A percentile compares a stretch with the other conserved stretches of the same genome.
Conservation (phyloP, 2,329 filamentous ascomycete species). For the Talaromyces sp. region DNA sequence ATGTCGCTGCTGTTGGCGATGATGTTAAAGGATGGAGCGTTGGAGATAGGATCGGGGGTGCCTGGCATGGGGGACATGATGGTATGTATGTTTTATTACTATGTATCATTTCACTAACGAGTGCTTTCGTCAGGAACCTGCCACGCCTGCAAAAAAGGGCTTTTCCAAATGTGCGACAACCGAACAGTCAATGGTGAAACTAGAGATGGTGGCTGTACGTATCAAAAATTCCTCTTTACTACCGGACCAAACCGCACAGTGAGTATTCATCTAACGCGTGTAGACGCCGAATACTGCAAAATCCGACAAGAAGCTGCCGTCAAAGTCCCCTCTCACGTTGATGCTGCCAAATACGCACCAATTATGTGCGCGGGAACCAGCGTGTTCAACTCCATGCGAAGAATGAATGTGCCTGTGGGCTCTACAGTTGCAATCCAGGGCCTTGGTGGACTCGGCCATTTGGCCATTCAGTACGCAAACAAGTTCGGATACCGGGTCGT, state of each 20-base stretch:
- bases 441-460: conserved; percentile 64
- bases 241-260: too few relatives aligned
- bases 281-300: conserved; percentile 35
- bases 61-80: conserved; percentile 59
- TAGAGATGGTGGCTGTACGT: conserved; percentile 58
- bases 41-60: conserved; percentile 61
- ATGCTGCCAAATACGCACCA: conserved; percentile 38
- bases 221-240: too few relatives aligned
- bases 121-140: conserved; percentile 52
- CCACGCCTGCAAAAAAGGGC: conserved; percentile 55
- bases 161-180: conserved; percentile 65
- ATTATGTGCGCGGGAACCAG: conserved; percentile 35
- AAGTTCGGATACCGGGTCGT: conserved; percentile 60
- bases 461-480: conserved; percentile 62
- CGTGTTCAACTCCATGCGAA: conserved; percentile 52
- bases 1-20: conserved; percentile 56
- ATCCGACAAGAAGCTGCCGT: conserved; percentile 36
- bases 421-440: conserved; percentile 65
- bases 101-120: neutral
- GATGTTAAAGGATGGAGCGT: conserved; percentile 49
- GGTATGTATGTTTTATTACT: conserved; percentile 14
- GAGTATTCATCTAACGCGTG: too few relatives aligned
- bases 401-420: conserved; percentile 54
- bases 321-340: conserved; percentile 41
- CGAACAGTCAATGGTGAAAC: conserved; percentile 59